These are phyloP conservation scores for Physaria fendleri DNA, from an alignment of 345 rosid species.

Conservation along the genomic window DNA sequence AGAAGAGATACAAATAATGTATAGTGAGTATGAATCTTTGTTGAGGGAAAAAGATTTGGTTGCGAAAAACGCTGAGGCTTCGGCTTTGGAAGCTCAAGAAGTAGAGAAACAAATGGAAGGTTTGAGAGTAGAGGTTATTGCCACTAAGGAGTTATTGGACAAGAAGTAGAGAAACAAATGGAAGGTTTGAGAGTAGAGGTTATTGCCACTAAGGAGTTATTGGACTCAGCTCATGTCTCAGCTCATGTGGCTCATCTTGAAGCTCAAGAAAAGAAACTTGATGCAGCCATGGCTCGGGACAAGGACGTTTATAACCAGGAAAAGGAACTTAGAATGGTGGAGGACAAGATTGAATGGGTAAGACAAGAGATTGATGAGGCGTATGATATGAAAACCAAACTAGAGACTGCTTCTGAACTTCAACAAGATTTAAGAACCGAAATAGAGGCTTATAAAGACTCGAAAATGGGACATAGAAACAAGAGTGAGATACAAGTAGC, in stretches of 20 bases:
- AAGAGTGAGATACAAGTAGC: conserved; percentile 50
- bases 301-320: conserved; percentile 69
- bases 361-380: conserved; percentile 59
- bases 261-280: conserved; percentile 74
- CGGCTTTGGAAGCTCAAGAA: conserved; percentile 56
- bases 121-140: conserved; percentile 68
- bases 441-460: conserved; percentile 55
- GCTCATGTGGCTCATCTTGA: conserved; percentile 84
- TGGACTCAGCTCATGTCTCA: too few relatives aligned
- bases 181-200: conserved; percentile 74
- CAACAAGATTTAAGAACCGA: conserved; percentile 66
- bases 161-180: conserved; percentile 73
- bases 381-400: conserved; percentile 66
- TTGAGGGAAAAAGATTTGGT: conserved; percentile 54
- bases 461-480: conserved; percentile 32
- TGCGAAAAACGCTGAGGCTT: conserved; percentile 58
- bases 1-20: conserved; percentile 55
- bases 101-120: conserved; percentile 77
- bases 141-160: conserved; percentile 71
- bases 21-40: conserved; percentile 48
- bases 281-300: conserved; percentile 69
- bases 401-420: conserved; percentile 57
- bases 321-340: conserved; percentile 74
- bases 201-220: conserved; percentile 62
- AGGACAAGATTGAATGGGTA: conserved; percentile 68